Base-by-base conservation (phyloP, 2,329 filamentous ascomycete genomes). In the Phialophora verrucosa region DNA sequence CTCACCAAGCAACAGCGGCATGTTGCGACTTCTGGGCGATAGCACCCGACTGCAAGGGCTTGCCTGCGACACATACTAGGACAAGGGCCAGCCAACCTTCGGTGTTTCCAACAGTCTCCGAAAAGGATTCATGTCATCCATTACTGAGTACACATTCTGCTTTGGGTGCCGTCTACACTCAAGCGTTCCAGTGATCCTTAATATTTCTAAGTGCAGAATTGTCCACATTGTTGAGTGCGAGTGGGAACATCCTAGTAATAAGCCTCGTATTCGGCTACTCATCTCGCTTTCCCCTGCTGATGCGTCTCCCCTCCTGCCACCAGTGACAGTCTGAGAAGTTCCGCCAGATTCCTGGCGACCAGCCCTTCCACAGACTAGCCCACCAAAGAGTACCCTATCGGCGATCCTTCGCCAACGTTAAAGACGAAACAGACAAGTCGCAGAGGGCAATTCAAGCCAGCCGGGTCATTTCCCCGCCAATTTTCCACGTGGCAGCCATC, bases 401-500 rank as follows among this genome's bases (percentile, higher is more conserved):
- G 47, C 44, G 47, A n/a, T 49, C n/a, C 42, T 25, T 49, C 57
- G 29, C 59, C 8, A 51, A 42, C 47, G 29, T 61, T 8, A 44
- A 44, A 42, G 38, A 2, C 38, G 38, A n/a, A 11, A 44, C 38
- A 61, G 25, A 61, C 35, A 53, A 23, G 47, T 61, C 44, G 42
- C 49, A 17, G 47, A 42, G 29, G 20, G 35, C 53, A 31, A 32
- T 47, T 56, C 58, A 49, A 35, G 23, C 49, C 47, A 42, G 59
- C 47, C 51, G 64, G 64, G 63, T 61, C 50, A 29, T 57, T 59
- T 55, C 66, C 63, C 62, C 59, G 58, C 62, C 50, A 55, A 59
- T 23, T 60, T 66, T 59, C 66, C 66, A 68, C 66, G 66, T 68
- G 66, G 66, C 66, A 56, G 66, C 63, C 66, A 63, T 63, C 66